These are phyloP conservation scores for Sarocladiaceae sp. DNA, from an alignment of 2,329 filamentous ascomycete genomes.

Conservation along the genomic window DNA sequence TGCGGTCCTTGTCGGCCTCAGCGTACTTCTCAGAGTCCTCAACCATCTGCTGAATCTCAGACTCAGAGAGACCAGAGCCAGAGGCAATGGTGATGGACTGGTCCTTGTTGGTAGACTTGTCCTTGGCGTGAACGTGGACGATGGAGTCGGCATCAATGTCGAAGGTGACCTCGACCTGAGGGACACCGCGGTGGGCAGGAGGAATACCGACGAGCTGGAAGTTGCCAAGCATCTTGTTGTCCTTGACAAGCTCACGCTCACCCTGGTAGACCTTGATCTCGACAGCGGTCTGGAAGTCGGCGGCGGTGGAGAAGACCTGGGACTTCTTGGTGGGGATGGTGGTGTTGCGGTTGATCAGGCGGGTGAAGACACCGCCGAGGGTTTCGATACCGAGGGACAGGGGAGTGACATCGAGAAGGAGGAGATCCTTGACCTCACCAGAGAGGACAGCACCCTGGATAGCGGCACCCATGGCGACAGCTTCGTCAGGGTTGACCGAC, in stretches of 20 bases:
- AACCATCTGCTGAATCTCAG: conserved; percentile 96
- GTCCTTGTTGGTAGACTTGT: conserved; percentile 99
- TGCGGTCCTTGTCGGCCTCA: conserved; percentile 93
- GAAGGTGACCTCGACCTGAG: conserved; percentile 96
- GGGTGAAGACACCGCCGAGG: conserved; percentile 94
- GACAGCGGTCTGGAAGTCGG: conserved; percentile 96
- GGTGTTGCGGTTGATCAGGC: conserved; percentile 97
- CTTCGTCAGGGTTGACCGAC: conserved; percentile 97
- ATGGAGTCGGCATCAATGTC: conserved; percentile 98
- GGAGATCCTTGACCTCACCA: conserved; percentile 92
- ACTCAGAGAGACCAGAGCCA: conserved; percentile 90
- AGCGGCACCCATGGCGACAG: conserved; percentile 93
- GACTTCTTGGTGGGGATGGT: conserved; percentile 99
- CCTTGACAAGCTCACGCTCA: conserved; percentile 96
- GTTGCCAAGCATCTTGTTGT: conserved; percentile 98
- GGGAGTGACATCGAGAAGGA: conserved; percentile 92
- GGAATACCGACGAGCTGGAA: conserved; percentile 98
- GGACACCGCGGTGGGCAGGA: conserved; percentile 90
- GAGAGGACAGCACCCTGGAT: conserved; percentile 96
- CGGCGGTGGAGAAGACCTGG: conserved; percentile 93
- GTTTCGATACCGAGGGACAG: conserved; percentile 98
- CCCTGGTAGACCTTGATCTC: conserved; percentile 99
- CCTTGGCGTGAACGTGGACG: conserved; percentile 95
- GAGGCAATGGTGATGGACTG: conserved; percentile 99
- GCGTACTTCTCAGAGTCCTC: conserved; percentile 96